Conservation (phyloP, 306 rosid species). For the Castanea mollissima region DNA sequence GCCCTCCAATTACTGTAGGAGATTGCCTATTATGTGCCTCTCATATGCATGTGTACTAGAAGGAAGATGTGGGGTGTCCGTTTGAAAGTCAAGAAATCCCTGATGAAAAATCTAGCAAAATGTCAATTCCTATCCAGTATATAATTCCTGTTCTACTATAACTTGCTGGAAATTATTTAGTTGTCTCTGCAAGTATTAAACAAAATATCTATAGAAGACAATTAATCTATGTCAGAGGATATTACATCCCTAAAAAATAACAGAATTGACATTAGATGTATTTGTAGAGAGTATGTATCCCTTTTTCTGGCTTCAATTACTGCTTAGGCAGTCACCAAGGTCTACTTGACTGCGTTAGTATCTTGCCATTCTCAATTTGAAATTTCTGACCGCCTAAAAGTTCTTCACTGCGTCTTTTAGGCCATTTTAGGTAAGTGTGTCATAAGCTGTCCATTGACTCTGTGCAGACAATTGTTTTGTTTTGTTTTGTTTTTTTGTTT, state of each 20-base stretch:
- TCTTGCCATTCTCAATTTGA: neutral
- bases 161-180: neutral
- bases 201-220: neutral
- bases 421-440: neutral
- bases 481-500: neutral
- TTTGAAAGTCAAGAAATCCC: neutral
- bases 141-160: neutral
- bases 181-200: neutral
- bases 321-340: neutral
- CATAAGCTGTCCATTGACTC: neutral
- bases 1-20: neutral
- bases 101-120: neutral
- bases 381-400: neutral
- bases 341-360: neutral
- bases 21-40: neutral
- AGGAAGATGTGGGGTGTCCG: neutral
- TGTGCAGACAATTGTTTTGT: neutral
- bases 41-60: slow-evolving; percentile 5
- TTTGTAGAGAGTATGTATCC: neutral
- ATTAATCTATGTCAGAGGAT: neutral
- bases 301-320: neutral
- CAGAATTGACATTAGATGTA: neutral
- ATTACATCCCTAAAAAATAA: neutral
- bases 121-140: slow-evolving; percentile 2
- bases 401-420: neutral